Evolutionary conservation across 306 rosid genomes (phyloP), one percentile per base, ranked within the genome.

Genomic region (Malus domestica): DNA sequence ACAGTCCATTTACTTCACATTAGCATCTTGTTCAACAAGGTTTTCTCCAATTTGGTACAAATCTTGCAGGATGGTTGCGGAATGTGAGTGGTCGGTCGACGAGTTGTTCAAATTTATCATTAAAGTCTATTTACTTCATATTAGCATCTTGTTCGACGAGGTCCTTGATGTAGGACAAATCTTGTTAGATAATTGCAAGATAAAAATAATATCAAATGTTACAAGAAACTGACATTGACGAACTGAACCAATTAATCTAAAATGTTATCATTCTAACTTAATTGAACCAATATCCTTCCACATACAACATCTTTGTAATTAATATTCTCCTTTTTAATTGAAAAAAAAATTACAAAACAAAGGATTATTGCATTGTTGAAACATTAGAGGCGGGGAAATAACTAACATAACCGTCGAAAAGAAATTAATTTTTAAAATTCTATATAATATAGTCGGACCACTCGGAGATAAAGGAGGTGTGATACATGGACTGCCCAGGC

Each of bases 401-500:
- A 30, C 38, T 63, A 10, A 60, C 65, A 25, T 25, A 60, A 60
- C 32, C 2, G 5, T 8, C 27, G 3, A 60, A 58, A 20, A 20
- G 14, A 58, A 58, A 58, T 9, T 1, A 58, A 58, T 8, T 20
- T 20, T 0, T 9, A n/a, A 27, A 13, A 6, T 16, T 64, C 68
- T 69, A 40, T 67, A 93, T 90, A 19, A 92, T 90, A 78, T 92
- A 95, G 78, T 95, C 98, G 60, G 97, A 92, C 99, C 99, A 95
- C 57, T 92, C 90, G 3, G 98, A 88, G 9, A 95, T 89, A 76
- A 95, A 95, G 33, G 98, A 95, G 20, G 98, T 95, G 72, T 90
- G 97, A 70, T 92, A 97, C 99, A 92, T 95, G 67, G 97, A 95
- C 78, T 92, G 93, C 66, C 97, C 99, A 12, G 99, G 97, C 22